Evolutionary conservation across 228 moss, liverwort and hornwort genomes (phyloP), one percentile per base, ranked within the genome.

Genomic region (Sphagnum magellanicum): DNA sequence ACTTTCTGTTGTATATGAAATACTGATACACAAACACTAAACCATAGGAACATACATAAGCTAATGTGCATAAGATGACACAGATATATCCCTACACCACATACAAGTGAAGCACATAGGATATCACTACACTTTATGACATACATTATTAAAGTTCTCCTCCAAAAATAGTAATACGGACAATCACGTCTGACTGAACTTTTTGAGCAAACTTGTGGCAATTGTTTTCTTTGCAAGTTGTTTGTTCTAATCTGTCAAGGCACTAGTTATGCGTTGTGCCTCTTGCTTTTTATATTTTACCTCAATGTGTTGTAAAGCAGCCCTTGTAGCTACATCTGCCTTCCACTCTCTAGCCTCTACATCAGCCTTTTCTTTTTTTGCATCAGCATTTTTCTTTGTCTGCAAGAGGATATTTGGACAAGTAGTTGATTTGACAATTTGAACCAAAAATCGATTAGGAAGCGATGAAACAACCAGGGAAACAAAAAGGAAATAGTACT

Each of bases 311-410:
- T 86, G 90, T 64, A 79, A 61, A 50, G 91, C 91, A 60, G 91
- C 92, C 72, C 83, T 85, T 59, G 92, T 88, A 16, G 84, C 76
- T 47, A 89, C 88, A 61, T 82, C 88, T 55, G 87, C 81, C 77
- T 91, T 91, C 75, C 90, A 83, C 74, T 84, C 78, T 15, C 77
- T 82, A 63, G 75, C 71, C 60, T 93, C 93, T 51, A 71, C 82
- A 69, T 81, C 88, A 52, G 78, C 84, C 68, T 84, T 90, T 51
- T 87, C 84, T 70, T 76, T 89, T n/a, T n/a, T n/a, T n/a, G n/a
- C n/a, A n/a, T n/a, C n/a, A n/a, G n/a, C n/a, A n/a, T 82, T 78
- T 61, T 68, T 67, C 69, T 65, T 81, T 50, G 76, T 72, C 86
- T 86, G 75, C 17, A 66, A n/a, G 8, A n/a, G n/a, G n/a, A n/a